These are phyloP conservation scores for Penicillium cataractarum DNA, from an alignment of 495 filamentous ascomycete genomes.

Conservation along the genomic window DNA sequence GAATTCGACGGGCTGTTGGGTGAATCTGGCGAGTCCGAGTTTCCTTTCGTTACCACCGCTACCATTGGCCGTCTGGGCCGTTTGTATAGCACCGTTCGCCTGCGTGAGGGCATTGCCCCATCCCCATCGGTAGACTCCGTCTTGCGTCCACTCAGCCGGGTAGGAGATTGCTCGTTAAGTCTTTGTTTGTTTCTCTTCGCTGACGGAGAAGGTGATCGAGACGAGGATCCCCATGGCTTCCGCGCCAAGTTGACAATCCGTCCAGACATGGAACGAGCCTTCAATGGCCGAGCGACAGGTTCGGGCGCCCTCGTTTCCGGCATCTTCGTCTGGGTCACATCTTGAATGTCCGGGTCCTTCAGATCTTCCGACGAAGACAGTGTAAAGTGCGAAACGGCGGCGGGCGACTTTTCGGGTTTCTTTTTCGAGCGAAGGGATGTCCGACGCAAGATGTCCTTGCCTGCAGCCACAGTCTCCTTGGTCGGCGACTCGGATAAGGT, in stretches of 20 bases:
- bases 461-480: slow-evolving; percentile 49
- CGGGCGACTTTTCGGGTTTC: slow-evolving; percentile 27
- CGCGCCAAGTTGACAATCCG: slow-evolving; percentile 68
- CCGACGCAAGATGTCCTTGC: slow-evolving; percentile 50
- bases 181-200: slow-evolving; percentile 41
- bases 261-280: slow-evolving; percentile 59
- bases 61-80: slow-evolving; percentile 56
- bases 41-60: slow-evolving; percentile 50
- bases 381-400: slow-evolving; percentile 43
- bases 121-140: slow-evolving; percentile 35
- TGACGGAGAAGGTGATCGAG: slow-evolving; percentile 63
- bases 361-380: slow-evolving; percentile 42
- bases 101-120: slow-evolving; percentile 34
- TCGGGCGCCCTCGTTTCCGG: slow-evolving; percentile 44
- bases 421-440: slow-evolving; percentile 48
- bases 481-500: slow-evolving; percentile 40
- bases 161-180: slow-evolving; percentile 43
- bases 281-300: slow-evolving; percentile 47
- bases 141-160: slow-evolving; percentile 21
- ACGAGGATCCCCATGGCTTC: slow-evolving; percentile 69
- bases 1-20: slow-evolving; percentile 53
- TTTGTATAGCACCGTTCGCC: slow-evolving; percentile 46
- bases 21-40: slow-evolving; percentile 43
- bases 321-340: slow-evolving; percentile 21
- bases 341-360: slow-evolving; percentile 29